Evolutionary conservation across 164 flowering plant species (phyloP), one percentile per base, ranked within the genome.

Genomic region (Litsea cubeba): DNA sequence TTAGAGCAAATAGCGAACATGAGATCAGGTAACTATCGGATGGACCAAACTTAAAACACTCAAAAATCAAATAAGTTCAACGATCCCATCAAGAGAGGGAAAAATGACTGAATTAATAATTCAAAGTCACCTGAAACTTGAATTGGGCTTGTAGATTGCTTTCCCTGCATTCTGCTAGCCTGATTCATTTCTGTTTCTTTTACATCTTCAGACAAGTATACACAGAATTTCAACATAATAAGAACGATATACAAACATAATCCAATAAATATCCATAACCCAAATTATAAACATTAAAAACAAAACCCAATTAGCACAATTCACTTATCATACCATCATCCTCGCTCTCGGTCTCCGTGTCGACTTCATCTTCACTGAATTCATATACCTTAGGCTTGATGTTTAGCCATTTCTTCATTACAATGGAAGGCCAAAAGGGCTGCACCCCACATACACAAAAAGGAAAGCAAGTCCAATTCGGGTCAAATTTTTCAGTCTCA

Each of bases 331-430:
- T 88, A 93, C 98, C 91, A 79, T 91, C 98, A 84, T 95, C 99
- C 69, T 93, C 98, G 69, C 96, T 93, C 81, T 94, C 98, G 3
- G 91, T 81, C 72, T 72, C n/a, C n/a, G n/a, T n/a, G n/a, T n/a
- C n/a, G n/a, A n/a, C n/a, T n/a, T n/a, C n/a, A n/a, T n/a, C n/a
- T n/a, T n/a, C n/a, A n/a, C n/a, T n/a, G n/a, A n/a, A n/a, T n/a
- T n/a, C n/a, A n/a, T n/a, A n/a, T n/a, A 82, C 90, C 80, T 91
- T 83, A 1, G 99, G 99, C 90, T 87, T 83, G 69, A 95, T 88
- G 75, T 93, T 93, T 15, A 95, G 80, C 99, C 99, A 95, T 85
- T 95, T 95, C 82, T 95, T 95, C 98, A 95, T 89, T 72, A 95
- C 90, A 79, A 93, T 71, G 25, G 97, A 88, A 63, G 98, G 99